Conservation (phyloP, 164 flowering plant species). For the Houttuynia cordata region DNA sequence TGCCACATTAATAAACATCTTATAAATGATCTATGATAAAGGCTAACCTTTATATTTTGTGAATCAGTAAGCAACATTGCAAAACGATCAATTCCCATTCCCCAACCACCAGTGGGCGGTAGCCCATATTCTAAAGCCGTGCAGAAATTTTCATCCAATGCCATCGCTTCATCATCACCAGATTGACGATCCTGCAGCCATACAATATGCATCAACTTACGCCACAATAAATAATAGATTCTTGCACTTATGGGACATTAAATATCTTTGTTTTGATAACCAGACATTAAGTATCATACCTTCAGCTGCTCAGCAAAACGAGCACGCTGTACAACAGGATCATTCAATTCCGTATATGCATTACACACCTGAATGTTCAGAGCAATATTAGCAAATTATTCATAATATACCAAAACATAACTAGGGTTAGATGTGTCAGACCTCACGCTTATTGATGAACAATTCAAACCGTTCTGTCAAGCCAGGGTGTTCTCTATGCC, state of each 20-base stretch:
- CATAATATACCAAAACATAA: neutral
- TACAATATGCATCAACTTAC: neutral
- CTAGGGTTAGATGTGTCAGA: slow-evolving; percentile 9
- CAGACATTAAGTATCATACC: slow-evolving; percentile 28
- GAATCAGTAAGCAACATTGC: slow-evolving; percentile 89
- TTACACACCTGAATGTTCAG: slow-evolving; percentile 57
- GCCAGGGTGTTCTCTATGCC: slow-evolving; percentile 83
- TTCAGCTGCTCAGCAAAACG: slow-evolving; percentile 92
- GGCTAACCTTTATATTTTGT: slow-evolving; percentile 77
- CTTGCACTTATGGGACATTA: neutral
- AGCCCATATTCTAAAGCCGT: slow-evolving; percentile 87
- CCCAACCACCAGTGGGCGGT: slow-evolving; percentile 99
- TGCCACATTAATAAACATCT: too few relatives aligned
- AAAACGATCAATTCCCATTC: slow-evolving; percentile 88
- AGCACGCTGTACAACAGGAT: slow-evolving; percentile 88
- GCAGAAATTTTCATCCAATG: slow-evolving; percentile 83
- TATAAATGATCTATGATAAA: too few relatives aligned
- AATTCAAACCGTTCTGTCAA: slow-evolving; percentile 89
- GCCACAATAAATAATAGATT: neutral
- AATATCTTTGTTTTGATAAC: too few relatives aligned
- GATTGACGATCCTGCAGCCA: slow-evolving; percentile 73
- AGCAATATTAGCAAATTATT: neutral
- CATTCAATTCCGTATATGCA: slow-evolving; percentile 96
- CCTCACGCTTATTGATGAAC: slow-evolving; percentile 89
- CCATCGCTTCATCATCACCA: slow-evolving; percentile 99